Conservation (phyloP, 495 filamentous ascomycete species). For the Podospora pseudocomata region DNA sequence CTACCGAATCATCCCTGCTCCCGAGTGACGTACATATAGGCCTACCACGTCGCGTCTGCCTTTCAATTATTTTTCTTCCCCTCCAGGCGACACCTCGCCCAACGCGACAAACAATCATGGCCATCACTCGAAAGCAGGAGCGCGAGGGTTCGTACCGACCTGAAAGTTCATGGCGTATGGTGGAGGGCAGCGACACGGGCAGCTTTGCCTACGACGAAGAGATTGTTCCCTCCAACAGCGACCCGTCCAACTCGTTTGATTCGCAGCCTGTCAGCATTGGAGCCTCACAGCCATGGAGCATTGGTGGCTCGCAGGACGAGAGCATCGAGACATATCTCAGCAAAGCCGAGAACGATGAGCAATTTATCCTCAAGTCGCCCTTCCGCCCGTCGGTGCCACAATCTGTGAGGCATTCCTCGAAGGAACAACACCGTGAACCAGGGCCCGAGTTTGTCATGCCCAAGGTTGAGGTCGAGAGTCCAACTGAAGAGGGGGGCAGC, state of each 20-base stretch:
- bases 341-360: slow-evolving; percentile 42
- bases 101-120: background rate
- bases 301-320: slow-evolving; percentile 45
- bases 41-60: background rate
- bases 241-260: slow-evolving; percentile 35
- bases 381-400: slow-evolving; percentile 44
- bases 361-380: slow-evolving; percentile 40
- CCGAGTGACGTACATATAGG: background rate
- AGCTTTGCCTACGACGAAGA: slow-evolving; percentile 33
- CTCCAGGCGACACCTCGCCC: background rate
- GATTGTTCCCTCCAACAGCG: slow-evolving; percentile 34
- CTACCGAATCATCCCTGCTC: slow-evolving; percentile 1
- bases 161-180: slow-evolving; percentile 50
- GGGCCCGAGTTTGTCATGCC: slow-evolving; percentile 46
- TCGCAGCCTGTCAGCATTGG: slow-evolving; percentile 36
- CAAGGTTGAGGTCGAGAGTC: slow-evolving; percentile 33
- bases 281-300: slow-evolving; percentile 32
- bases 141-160: slow-evolving; percentile 29
- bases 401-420: slow-evolving; percentile 35
- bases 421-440: slow-evolving; percentile 32
- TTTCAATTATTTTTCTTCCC: background rate
- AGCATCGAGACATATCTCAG: slow-evolving; percentile 42
- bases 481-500: slow-evolving; percentile 20
- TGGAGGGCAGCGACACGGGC: slow-evolving; percentile 42
- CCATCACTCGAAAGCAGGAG: slow-evolving; percentile 10